Base-by-base conservation (phyloP, 192 early-diverging fungal genomes). In the Funneliformis mosseae region DNA sequence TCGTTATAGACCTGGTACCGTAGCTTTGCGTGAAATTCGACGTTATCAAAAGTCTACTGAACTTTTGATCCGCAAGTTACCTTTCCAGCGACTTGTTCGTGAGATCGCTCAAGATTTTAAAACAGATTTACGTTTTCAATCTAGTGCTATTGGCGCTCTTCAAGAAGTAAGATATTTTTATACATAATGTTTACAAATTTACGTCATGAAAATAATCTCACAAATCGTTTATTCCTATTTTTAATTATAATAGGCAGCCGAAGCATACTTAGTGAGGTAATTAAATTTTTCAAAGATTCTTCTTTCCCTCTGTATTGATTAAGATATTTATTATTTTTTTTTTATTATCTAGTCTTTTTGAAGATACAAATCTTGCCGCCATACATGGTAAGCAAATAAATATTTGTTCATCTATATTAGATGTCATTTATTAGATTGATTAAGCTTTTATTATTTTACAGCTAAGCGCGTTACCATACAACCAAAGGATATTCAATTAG, bases 401-500 rank as follows among this genome's bases (percentile, higher is more conserved):
- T n/a, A n/a, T n/a, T n/a, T n/a, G n/a, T n/a, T n/a, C n/a, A n/a
- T n/a, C n/a, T n/a, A n/a, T n/a, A n/a, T n/a, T n/a, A n/a, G n/a
- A n/a, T 94, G 95, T 89, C 96, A 46, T 61, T 25, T 25, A 63
- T 55, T n/a, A n/a, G n/a, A n/a, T n/a, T n/a, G n/a, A n/a, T n/a
- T n/a, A n/a, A n/a, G n/a, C n/a, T n/a, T n/a, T n/a, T n/a, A n/a
- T n/a, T n/a, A n/a, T n/a, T n/a, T n/a, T n/a, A n/a, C n/a, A 78
- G 98, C 96, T 87, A 97, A 98, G 92, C 94, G 98, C 88, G 98
- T 99, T 84, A 99, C 98, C 85, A 99, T 99, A 90, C 97, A 98
- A 88, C 98, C 97, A 85, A 98, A 98, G 92, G 98, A 99, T 87
- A 95, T 99, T 84, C 97, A 99, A 89, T 91, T 99, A 80, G 97